Conservation (phyloP, 2,329 filamentous ascomycete genomes). For the Venturia asperata region DNA sequence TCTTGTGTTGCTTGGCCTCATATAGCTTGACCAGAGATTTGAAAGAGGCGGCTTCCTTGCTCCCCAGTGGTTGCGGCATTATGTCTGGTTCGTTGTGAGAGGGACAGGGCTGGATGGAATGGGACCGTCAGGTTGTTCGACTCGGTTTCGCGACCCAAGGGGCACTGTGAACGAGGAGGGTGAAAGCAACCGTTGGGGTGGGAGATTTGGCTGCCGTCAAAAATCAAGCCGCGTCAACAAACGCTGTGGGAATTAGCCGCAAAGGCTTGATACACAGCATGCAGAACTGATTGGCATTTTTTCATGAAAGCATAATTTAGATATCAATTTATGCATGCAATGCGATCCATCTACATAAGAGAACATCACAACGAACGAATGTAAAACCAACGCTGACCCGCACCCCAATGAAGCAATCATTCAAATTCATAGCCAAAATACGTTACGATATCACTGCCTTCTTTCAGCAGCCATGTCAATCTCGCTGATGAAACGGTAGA, state of each 20-base stretch:
- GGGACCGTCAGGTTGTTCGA: background rate
- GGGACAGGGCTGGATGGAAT: background rate
- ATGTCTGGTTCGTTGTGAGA: constrained; percentile 3
- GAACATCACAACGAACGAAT: background rate
- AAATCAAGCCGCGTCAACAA: background rate
- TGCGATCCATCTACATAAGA: background rate
- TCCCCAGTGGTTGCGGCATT: constrained; percentile 57
- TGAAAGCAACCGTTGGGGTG: background rate
- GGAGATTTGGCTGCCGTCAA: background rate
- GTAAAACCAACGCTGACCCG: background rate
- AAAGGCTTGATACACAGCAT: too few species aligned
- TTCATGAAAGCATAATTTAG: background rate
- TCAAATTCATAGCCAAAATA: background rate
- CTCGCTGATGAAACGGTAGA: constrained; percentile 58
- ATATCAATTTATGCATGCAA: background rate
- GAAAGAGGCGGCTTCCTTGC: constrained; percentile 88
- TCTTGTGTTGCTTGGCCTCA: constrained; percentile 98
- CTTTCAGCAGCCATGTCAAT: constrained; percentile 44
- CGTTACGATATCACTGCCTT: background rate
- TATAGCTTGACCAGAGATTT: constrained; percentile 91
- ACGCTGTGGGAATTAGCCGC: too few species aligned
- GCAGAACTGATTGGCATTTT: too few species aligned
- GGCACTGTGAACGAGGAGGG: background rate
- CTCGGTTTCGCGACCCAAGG: background rate
- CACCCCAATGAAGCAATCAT: background rate